Evolutionary conservation across 2,329 filamentous ascomycete species (phyloP).

Genomic region (Capronia epimyces): DNA sequence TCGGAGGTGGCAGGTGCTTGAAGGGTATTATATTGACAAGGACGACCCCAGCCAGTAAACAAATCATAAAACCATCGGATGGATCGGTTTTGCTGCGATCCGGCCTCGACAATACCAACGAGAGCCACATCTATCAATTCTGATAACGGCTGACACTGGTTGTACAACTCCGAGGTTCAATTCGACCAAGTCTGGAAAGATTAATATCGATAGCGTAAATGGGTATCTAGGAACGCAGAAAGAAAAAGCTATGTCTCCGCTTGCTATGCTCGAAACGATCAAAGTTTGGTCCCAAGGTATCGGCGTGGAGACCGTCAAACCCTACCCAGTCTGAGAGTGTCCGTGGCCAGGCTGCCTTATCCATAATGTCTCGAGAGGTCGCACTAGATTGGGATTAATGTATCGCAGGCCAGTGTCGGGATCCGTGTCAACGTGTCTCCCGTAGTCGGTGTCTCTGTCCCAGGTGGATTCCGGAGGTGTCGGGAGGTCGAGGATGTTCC

Average conservation of each 20-base stretch:
- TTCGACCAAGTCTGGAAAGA: neutral
- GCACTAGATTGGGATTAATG: slow-evolving; percentile 43
- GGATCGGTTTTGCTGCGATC: neutral
- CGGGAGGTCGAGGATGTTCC: slow-evolving; percentile 42
- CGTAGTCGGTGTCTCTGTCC: slow-evolving; percentile 41
- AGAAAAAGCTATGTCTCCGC: slow-evolving; percentile 6
- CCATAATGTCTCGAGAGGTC: slow-evolving; percentile 43
- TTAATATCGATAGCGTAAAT: slow-evolving; percentile 8
- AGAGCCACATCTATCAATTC: neutral
- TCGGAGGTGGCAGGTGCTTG: neutral
- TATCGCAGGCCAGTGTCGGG: slow-evolving; percentile 41
- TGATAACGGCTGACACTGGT: too few species aligned
- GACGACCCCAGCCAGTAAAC: neutral
- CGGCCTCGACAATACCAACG: neutral
- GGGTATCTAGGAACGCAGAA: slow-evolving; percentile 8
- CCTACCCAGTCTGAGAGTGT: slow-evolving; percentile 2
- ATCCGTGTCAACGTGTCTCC: slow-evolving; percentile 39
- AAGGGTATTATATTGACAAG: neutral
- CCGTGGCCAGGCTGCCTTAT: slow-evolving; percentile 30
- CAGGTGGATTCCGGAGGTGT: slow-evolving; percentile 35
- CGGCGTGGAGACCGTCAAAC: neutral
- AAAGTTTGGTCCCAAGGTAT: neutral
- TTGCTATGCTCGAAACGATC: slow-evolving; percentile 18
- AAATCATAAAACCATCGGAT: neutral
- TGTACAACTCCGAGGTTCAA: too few species aligned